Evolutionary conservation across 1,139 yeast genomes (phyloP).

Genomic region (Scheffersomyces insectosa): DNA sequence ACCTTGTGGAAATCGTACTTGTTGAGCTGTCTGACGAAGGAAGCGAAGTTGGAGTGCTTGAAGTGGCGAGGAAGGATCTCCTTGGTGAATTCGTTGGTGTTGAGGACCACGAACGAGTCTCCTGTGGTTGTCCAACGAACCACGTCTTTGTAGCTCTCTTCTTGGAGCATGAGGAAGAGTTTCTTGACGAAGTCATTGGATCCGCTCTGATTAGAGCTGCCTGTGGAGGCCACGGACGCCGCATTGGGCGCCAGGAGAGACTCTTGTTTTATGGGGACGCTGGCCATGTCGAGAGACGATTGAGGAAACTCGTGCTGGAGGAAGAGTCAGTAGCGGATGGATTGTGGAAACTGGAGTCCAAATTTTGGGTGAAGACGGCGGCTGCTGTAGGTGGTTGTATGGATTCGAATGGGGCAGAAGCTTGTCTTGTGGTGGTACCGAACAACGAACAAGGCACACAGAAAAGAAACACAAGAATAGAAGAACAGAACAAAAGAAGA

Average conservation of each 20-base stretch:
- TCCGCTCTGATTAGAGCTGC: slow-evolving; percentile 27
- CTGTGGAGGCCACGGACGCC: slow-evolving; percentile 2
- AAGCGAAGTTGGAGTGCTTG: slow-evolving; percentile 91
- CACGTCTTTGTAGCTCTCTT: slow-evolving; percentile 66
- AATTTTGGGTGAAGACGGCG: too few relatives aligned
- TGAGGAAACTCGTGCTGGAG: too few relatives aligned
- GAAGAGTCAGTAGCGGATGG: too few relatives aligned
- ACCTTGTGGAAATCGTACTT: slow-evolving; percentile 52
- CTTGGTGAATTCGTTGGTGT: slow-evolving; percentile 63
- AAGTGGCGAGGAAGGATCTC: slow-evolving; percentile 57
- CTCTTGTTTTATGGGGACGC: not conserved
- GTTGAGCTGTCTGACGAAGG: slow-evolving; percentile 91
- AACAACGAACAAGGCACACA: too few relatives aligned
- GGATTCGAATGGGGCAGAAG: too few relatives aligned
- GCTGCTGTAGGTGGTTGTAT: too few relatives aligned
- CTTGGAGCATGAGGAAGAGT: slow-evolving; percentile 81
- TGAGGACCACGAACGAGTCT: slow-evolving; percentile 83
- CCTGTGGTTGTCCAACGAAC: slow-evolving; percentile 86
- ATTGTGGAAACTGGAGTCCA: too few relatives aligned
- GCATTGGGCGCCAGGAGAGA: not conserved
- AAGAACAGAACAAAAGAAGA: too few relatives aligned
- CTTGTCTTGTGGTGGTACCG: too few relatives aligned
- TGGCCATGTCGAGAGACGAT: too few relatives aligned
- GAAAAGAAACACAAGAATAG: too few relatives aligned
- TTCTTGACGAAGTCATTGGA: slow-evolving; percentile 78